Evolutionary conservation across 306 rosid genomes (phyloP).

Genomic region (Acacia melanoxylon): DNA sequence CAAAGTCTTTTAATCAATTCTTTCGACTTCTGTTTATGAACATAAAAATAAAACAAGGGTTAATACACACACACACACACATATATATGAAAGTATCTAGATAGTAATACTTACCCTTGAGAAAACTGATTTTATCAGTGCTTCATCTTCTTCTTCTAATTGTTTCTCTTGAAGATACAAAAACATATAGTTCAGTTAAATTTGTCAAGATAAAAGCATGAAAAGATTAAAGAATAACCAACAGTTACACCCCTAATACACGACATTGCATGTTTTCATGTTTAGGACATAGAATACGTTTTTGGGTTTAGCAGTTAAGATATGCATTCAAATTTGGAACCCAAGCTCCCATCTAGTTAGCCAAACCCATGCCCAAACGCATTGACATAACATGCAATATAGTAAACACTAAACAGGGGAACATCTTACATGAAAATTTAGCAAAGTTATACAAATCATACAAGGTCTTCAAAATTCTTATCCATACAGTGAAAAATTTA

Average conservation of each 20-base stretch:
- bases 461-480: background rate
- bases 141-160: conserved; percentile 90
- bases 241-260: background rate
- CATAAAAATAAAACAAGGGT: no score
- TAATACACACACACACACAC: no score
- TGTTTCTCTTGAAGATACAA: conserved; percentile 51
- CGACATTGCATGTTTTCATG: background rate
- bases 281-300: background rate
- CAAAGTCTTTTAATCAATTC: no score
- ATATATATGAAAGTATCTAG: no score
- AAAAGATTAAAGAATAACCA: background rate
- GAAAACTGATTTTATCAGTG: conserved; percentile 68
- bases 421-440: background rate
- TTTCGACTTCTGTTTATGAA: no score
- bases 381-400: background rate
- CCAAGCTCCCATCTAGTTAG: background rate
- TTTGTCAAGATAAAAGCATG: background rate
- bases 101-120: no score
- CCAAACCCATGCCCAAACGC: background rate
- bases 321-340: background rate
- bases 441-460: background rate
- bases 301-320: background rate
- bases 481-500: background rate
- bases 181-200: background rate
- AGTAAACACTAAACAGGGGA: background rate